Evolutionary conservation across 2,329 filamentous ascomycete species (phyloP), one percentile per base, ranked within the genome.

Genomic region (Exserohilum turcica): DNA sequence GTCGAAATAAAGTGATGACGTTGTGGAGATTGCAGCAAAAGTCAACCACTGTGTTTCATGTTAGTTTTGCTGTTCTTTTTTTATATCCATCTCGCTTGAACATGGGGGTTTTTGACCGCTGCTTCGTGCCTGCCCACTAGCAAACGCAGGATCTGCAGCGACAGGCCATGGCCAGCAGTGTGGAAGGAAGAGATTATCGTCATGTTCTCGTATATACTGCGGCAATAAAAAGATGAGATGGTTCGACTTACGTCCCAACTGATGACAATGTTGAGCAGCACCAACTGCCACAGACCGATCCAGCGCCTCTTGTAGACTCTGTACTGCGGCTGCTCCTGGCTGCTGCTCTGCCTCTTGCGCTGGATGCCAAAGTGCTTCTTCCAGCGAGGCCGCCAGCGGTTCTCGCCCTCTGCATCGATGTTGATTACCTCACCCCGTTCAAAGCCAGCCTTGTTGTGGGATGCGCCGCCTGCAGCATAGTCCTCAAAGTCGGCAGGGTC

Each of bases 251-350:
- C 91, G 84, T 95, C 91, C 93, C 93, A 97, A 68, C 90, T 95
- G 36, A 96, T 88, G 56, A 97, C 85, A 50, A 97, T 88, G 72
- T 97, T 99, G 76, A 97, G 80, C 66, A 97, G 76, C 6, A 92
- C 88, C 69, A 97, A 77, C 75, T 96, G 90, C 18, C 84, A 77
- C 45, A 99, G 79, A 0, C 94, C 94, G 72, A 96, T 90, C 86
- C 91, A 99, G 38, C 94, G 84, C 68, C 91, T 84, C 76, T 89
- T 93, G 73, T 97, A 97, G 18, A 89, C 83, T 21, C 71, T 74
- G 57, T 75, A 78, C 48, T 73, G 68, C 46, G 57, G 46, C 45
- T 71, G 68, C 46, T 57, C 47, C 45, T 71, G 68, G 15, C 64
- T 70, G 54, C 70, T 69, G 10, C 59, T 67, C 35, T 64, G 52